phyloP scores from a whole-genome alignment of 441 rosid genomes.

The Euphorbia corollata region DNA sequence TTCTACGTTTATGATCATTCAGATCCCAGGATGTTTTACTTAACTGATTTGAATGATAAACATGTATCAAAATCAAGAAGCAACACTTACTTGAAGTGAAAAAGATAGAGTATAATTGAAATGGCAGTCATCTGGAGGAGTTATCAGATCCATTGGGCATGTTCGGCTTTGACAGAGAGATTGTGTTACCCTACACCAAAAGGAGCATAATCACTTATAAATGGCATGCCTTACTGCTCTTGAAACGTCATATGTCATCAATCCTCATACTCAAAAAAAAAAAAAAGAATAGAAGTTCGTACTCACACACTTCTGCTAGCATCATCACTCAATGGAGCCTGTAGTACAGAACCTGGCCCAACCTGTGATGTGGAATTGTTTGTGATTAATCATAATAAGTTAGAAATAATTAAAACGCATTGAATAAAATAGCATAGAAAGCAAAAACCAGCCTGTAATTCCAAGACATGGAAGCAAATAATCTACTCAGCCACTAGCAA shows the following conservation, averaged over 20 bases:
- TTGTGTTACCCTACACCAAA: conserved; percentile 57
- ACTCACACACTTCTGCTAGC: conserved; percentile 82
- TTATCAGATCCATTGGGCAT: conserved; percentile 86
- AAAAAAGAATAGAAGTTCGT: conserved; percentile 23
- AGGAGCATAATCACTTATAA: conserved; percentile 9
- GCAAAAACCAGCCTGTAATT: not conserved
- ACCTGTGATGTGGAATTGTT: conserved; percentile 42
- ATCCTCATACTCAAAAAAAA: conserved; percentile 12
- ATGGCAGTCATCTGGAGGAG: conserved; percentile 99
- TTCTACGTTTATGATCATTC: conserved; percentile 2
- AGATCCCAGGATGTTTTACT: not conserved
- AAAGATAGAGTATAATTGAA: conserved; percentile 84
- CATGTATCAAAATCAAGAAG: conserved; percentile 16
- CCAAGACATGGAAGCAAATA: conserved; percentile 1
- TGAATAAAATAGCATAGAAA: conserved; percentile 5
- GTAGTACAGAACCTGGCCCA: conserved; percentile 83
- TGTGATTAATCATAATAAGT: conserved; percentile 14
- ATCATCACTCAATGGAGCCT: conserved; percentile 77
- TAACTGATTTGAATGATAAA: not conserved
- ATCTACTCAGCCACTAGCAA: not conserved
- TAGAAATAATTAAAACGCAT: conserved; percentile 13
- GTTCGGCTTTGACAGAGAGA: conserved; percentile 69
- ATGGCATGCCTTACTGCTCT: conserved; percentile 9
- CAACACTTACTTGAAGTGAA: conserved; percentile 70
- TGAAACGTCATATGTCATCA: conserved; percentile 8